These are phyloP conservation scores for Deakozyma indianensis DNA, from an alignment of 805 yeast genomes.

Conservation along the genomic window DNA sequence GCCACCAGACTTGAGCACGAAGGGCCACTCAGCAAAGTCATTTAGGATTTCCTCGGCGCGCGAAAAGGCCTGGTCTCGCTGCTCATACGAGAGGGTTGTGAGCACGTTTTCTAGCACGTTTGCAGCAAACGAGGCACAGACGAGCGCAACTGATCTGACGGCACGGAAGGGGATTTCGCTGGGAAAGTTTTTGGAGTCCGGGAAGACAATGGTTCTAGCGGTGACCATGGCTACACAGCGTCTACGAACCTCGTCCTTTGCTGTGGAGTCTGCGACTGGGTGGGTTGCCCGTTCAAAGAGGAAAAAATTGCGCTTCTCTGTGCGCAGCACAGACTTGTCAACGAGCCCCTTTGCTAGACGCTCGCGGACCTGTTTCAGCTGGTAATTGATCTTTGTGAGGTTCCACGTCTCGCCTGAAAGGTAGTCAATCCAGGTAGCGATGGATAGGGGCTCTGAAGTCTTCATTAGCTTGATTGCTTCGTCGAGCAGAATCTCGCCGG, in stretches of 20 bases:
- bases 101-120: constrained; percentile 88
- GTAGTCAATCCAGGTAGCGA: constrained; percentile 85
- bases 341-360: constrained; percentile 92
- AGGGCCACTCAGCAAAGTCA: constrained; percentile 80
- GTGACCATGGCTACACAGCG: constrained; percentile 60
- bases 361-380: constrained; percentile 93
- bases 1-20: constrained; percentile 33
- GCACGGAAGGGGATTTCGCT: constrained; percentile 49
- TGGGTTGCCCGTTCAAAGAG: constrained; percentile 98
- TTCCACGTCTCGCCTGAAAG: constrained; percentile 95
- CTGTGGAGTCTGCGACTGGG: constrained; percentile 75
- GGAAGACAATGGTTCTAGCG: constrained; percentile 49
- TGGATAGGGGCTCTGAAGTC: constrained; percentile 64
- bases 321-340: constrained; percentile 90
- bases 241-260: constrained; percentile 67
- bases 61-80: constrained; percentile 80
- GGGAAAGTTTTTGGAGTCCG: constrained; percentile 50
- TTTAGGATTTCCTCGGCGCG: constrained; percentile 85
- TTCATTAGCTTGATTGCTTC: constrained; percentile 88
- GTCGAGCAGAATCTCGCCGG: constrained; percentile 91
- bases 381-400: constrained; percentile 83
- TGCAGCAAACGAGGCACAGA: constrained; percentile 88
- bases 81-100: constrained; percentile 58
- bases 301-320: constrained; percentile 88
- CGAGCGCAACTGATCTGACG: constrained; percentile 67